These are phyloP conservation scores for Phaeomoniella chlamydospora DNA, from an alignment of 2,329 filamentous ascomycete species.

Conservation along the genomic window DNA sequence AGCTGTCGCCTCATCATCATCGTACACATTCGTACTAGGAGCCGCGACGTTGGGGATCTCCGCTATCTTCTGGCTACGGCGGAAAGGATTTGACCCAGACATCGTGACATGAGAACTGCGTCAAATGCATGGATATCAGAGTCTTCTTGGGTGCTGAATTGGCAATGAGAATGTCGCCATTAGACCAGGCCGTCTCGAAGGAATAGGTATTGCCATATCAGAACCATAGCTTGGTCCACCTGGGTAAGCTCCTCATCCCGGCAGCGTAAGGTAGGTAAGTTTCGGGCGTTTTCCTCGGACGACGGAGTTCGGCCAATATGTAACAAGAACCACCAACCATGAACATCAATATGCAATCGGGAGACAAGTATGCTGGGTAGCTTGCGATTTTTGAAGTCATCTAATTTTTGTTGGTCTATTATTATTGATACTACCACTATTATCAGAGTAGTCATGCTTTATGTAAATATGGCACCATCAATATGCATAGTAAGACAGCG, in stretches of 20 bases:
- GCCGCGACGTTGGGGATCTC: constrained; percentile 11
- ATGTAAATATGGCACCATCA: too few relatives aligned
- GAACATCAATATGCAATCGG: too few relatives aligned
- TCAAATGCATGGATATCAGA: background rate
- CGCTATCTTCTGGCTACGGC: constrained; percentile 17
- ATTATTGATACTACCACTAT: too few relatives aligned
- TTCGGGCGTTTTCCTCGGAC: background rate
- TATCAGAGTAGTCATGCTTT: too few relatives aligned
- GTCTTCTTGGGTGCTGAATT: background rate
- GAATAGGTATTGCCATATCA: background rate
- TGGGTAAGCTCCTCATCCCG: background rate
- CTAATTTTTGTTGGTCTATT: too few relatives aligned
- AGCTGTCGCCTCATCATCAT: constrained; percentile 8
- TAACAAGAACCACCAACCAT: too few relatives aligned
- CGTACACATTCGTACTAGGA: constrained; percentile 13
- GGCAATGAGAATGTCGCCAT: background rate
- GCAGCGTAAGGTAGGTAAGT: background rate
- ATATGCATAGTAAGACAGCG: background rate
- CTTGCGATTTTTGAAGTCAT: too few relatives aligned
- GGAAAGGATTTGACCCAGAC: constrained; percentile 36
- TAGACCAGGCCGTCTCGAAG: background rate
- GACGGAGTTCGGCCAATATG: too few relatives aligned
- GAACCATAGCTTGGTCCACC: background rate
- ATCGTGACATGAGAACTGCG: constrained; percentile 16
- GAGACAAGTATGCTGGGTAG: too few relatives aligned